phyloP scores from a whole-genome alignment of 2,329 filamentous ascomycete genomes.

The Remersonia thermophila region DNA sequence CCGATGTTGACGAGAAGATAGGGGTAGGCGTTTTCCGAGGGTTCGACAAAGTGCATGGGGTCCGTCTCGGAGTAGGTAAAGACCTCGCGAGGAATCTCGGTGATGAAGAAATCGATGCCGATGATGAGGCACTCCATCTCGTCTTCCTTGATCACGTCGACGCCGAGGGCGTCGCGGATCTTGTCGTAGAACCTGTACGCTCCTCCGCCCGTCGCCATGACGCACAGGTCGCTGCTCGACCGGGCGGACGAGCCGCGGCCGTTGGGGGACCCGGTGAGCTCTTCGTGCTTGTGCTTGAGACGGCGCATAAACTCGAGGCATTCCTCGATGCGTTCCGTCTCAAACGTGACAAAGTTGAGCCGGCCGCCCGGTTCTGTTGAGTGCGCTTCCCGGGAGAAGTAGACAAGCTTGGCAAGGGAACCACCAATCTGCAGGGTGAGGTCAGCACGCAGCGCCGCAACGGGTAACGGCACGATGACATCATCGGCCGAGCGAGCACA shows the following conservation, averaged over 20 bases:
- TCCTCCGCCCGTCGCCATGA: constrained; percentile 93
- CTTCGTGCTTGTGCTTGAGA: constrained; percentile 69
- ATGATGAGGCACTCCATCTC: constrained; percentile 99
- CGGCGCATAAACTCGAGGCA: constrained; percentile 86
- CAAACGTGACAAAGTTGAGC: constrained; percentile 90
- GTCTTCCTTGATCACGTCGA: constrained; percentile 84
- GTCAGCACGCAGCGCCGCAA: no score
- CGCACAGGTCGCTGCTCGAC: constrained; percentile 53
- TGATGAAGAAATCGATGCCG: constrained; percentile 96
- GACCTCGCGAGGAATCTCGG: constrained; percentile 90
- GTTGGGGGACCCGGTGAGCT: constrained; percentile 54
- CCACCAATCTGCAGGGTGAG: constrained; percentile 63
- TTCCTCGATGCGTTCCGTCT: constrained; percentile 86
- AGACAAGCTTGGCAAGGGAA: constrained; percentile 90
- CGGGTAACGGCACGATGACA: no score
- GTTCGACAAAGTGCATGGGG: constrained; percentile 78
- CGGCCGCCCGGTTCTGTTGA: constrained; percentile 73
- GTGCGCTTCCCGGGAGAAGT: constrained; percentile 81
- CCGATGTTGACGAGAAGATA: constrained; percentile 98
- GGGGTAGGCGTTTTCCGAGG: constrained; percentile 74
- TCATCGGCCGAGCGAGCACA: constrained; percentile 6
- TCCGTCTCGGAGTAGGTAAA: constrained; percentile 90
- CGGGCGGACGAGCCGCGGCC: constrained; percentile 18
- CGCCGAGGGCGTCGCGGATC: constrained; percentile 69
- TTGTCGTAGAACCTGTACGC: constrained; percentile 95